phyloP scores from a whole-genome alignment of 2,329 filamentous ascomycete genomes.

The Xylaria hypoxylon region DNA sequence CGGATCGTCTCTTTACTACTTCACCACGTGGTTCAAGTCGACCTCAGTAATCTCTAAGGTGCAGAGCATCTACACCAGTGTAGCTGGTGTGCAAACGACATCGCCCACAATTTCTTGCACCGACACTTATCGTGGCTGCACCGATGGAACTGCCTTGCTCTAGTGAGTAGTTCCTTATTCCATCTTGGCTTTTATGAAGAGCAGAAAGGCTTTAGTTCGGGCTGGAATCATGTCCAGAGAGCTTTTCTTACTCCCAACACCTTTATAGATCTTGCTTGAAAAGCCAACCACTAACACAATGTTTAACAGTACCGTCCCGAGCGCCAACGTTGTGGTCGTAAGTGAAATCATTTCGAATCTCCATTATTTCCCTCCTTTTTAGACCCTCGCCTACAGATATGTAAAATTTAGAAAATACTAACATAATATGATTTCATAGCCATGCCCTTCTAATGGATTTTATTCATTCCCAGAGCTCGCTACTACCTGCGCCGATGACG shows the following conservation, averaged over 20 bases:
- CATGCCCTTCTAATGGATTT: constrained; percentile 37
- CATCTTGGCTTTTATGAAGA: not conserved
- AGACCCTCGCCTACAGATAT: too few species aligned
- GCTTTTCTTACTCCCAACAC: too few species aligned
- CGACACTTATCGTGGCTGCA: constrained; percentile 35
- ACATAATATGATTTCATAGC: not conserved
- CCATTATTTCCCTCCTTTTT: not conserved
- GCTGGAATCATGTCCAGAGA: not conserved
- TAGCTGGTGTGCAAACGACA: constrained; percentile 36
- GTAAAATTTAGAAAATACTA: not conserved
- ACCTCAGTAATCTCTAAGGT: constrained; percentile 34
- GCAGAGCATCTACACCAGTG: constrained; percentile 36
- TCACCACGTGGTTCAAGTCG: constrained; percentile 40
- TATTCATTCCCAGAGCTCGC: constrained; percentile 36
- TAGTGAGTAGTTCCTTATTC: constrained; percentile 31
- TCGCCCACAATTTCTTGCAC: constrained; percentile 40
- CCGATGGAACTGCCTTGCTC: constrained; percentile 34
- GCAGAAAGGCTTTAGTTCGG: not conserved
- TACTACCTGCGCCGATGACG: constrained; percentile 33
- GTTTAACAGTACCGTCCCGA: constrained; percentile 35
- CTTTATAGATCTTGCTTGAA: not conserved
- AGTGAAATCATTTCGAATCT: not conserved
- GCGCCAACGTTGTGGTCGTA: constrained; percentile 33
- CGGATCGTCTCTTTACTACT: constrained; percentile 28
- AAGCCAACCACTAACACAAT: constrained; percentile 5